Evolutionary conservation across 805 yeast species (phyloP).

Genomic region (Kuraishia capsulata): DNA sequence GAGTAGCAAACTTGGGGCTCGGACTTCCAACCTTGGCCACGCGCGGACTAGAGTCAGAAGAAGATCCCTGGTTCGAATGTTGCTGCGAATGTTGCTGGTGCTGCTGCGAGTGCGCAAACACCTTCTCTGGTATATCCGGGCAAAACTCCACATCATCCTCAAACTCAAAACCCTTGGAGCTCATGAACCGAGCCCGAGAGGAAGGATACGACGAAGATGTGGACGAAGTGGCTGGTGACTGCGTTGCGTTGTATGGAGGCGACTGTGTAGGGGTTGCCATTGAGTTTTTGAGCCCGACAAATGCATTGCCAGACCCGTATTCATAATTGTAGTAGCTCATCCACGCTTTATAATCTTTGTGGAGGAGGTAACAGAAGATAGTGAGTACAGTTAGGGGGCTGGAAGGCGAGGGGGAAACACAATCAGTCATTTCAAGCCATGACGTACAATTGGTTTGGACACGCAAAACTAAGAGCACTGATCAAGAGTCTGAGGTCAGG

Average conservation of each 20-base stretch:
- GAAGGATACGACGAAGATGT: not conserved
- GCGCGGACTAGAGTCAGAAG: conserved; percentile 13
- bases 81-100: too few species aligned
- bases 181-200: conserved; percentile 41
- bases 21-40: conserved; percentile 3
- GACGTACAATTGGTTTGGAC: too few species aligned
- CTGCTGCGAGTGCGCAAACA: conserved; percentile 61
- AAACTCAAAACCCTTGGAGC: conserved; percentile 49
- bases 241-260: too few species aligned
- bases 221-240: not conserved
- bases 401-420: too few species aligned
- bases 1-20: conserved; percentile 42
- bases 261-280: not conserved
- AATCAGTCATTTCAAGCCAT: too few species aligned
- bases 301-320: not conserved
- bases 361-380: too few species aligned
- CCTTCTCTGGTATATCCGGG: conserved; percentile 37
- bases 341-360: too few species aligned
- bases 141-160: conserved; percentile 62
- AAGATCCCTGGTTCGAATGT: conserved; percentile 43
- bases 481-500: too few species aligned
- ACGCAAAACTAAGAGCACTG: too few species aligned
- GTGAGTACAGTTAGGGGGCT: too few species aligned
- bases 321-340: not conserved
- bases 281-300: too few species aligned